Evolutionary conservation across 257 asterid genomes (phyloP).

Genomic region (Solanum medicagineum): DNA sequence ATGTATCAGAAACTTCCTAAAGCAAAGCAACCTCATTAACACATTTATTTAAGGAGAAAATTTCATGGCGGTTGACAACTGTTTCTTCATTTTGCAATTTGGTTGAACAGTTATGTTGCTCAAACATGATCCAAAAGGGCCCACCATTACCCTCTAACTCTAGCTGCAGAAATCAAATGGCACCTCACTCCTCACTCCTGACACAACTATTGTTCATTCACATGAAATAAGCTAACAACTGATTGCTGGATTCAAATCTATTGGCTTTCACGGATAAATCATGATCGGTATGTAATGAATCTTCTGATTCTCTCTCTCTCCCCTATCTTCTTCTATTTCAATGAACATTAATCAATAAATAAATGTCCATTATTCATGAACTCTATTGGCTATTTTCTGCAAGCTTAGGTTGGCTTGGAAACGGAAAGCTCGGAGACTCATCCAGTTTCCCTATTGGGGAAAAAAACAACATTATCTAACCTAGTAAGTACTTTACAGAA

Average conservation of each 20-base stretch:
- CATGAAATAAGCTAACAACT: neutral
- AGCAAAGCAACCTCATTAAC: neutral
- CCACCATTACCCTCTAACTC: neutral
- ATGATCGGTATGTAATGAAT: neutral
- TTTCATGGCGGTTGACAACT: neutral
- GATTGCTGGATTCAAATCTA: neutral
- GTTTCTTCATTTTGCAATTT: neutral
- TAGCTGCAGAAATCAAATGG: neutral
- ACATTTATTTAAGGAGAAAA: neutral
- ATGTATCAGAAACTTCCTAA: neutral
- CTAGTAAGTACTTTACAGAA: neutral
- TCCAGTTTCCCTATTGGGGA: neutral
- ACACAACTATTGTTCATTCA: neutral
- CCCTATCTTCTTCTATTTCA: neutral
- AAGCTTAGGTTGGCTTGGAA: neutral
- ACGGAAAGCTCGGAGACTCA: neutral
- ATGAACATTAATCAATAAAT: neutral
- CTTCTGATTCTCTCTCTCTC: neutral
- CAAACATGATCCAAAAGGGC: neutral
- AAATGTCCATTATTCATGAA: neutral
- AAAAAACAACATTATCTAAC: neutral
- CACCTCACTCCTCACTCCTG: neutral
- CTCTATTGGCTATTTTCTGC: neutral
- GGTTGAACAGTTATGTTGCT: neutral
- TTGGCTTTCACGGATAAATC: neutral